A percentile compares a stretch with the other conserved stretches of the same genome.
Conservation (phyloP, 2,329 filamentous ascomycete species). For the Phialocephala sp. region DNA sequence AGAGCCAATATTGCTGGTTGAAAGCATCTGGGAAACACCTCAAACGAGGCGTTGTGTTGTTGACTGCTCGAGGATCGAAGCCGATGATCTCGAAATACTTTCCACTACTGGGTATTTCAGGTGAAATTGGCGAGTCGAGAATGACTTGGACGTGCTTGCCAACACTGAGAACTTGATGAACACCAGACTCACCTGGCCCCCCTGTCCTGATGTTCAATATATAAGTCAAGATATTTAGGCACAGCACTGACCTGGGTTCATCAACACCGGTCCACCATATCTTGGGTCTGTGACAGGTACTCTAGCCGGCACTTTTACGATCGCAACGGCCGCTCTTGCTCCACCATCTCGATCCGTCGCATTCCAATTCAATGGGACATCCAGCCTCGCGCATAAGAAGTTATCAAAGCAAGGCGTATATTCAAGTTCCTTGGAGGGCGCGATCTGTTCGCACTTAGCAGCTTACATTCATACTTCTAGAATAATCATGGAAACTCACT, state of each 20-base stretch:
- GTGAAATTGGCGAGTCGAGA: conserved; percentile 33
- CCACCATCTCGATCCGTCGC: conserved; percentile 31
- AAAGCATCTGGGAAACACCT: conserved; percentile 44
- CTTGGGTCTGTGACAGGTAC: conserved; percentile 44
- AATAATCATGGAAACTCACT: background rate
- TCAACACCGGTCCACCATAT: conserved; percentile 47
- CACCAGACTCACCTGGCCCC: conserved; percentile 48
- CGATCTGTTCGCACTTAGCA: conserved; percentile 18
- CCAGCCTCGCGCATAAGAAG: conserved; percentile 49
- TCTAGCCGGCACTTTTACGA: conserved; percentile 47
- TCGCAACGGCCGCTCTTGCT: conserved; percentile 45
- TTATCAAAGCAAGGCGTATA: conserved; percentile 45
- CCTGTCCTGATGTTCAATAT: conserved; percentile 22
- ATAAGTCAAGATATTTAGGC: background rate
- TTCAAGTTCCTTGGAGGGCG: conserved; percentile 30
- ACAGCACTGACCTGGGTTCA: conserved; percentile 45
- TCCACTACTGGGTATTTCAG: conserved; percentile 18
- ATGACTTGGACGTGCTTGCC: conserved; percentile 41
- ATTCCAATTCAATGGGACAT: conserved; percentile 50
- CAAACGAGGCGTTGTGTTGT: conserved; percentile 43
- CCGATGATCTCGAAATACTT: conserved; percentile 47
- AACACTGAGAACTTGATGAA: conserved; percentile 36
- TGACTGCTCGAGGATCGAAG: conserved; percentile 50
- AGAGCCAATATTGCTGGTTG: conserved; percentile 28
- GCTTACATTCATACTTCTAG: background rate